Conservation (phyloP, 495 filamentous ascomycete species). For the Penicillium bialowiezense region DNA sequence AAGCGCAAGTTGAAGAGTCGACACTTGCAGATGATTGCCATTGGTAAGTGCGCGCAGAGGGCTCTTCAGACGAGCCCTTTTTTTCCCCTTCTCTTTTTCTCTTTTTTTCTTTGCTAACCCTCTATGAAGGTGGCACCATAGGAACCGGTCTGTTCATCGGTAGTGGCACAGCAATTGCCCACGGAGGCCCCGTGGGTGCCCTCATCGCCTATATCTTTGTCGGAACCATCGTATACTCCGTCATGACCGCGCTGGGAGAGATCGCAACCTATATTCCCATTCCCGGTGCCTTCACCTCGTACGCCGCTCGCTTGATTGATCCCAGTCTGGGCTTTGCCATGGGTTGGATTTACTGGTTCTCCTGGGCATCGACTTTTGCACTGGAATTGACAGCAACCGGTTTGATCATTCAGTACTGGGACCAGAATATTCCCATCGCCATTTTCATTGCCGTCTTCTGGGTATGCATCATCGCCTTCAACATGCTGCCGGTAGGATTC, state of each 20-base stretch:
- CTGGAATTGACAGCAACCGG: conserved; percentile 74
- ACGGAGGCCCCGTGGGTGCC: conserved; percentile 64
- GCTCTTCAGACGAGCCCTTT: too few relatives aligned
- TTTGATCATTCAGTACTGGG: conserved; percentile 75
- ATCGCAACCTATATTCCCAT: conserved; percentile 78
- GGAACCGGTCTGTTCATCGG: conserved; percentile 79
- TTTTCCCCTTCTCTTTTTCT: too few relatives aligned
- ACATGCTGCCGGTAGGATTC: conserved; percentile 58
- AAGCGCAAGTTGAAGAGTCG: conserved; percentile 66
- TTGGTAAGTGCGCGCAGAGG: conserved; percentile 40
- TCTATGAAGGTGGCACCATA: conserved; percentile 68
- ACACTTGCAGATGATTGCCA: conserved; percentile 73
- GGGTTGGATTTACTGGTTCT: conserved; percentile 76
- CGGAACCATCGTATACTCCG: conserved; percentile 60
- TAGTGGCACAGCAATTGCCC: conserved; percentile 64
- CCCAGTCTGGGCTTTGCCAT: conserved; percentile 74
- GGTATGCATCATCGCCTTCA: conserved; percentile 63
- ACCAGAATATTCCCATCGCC: conserved; percentile 54
- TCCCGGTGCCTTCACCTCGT: conserved; percentile 72
- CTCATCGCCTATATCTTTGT: conserved; percentile 67
- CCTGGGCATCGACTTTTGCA: conserved; percentile 63
- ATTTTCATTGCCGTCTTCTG: conserved; percentile 78
- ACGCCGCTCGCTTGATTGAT: conserved; percentile 70
- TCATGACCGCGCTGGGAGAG: conserved; percentile 60
- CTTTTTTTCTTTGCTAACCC: conserved; percentile 42